phyloP scores from a whole-genome alignment of 148 eudicot species.

The Bassia scoparia region DNA sequence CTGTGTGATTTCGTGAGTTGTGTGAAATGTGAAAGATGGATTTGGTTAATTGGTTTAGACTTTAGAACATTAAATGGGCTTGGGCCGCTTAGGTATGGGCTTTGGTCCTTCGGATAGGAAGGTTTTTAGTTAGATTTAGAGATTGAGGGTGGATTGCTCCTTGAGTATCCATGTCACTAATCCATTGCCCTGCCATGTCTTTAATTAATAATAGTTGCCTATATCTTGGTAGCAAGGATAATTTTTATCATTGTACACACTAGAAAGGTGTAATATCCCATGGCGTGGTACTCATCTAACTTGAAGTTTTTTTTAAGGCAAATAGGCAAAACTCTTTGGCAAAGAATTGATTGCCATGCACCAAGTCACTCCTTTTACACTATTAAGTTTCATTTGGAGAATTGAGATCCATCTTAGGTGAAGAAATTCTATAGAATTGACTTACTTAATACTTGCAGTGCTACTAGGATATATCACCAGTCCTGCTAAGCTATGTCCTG shows the following conservation, averaged over 20 bases:
- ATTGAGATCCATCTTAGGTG: neutral
- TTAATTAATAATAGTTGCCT: neutral
- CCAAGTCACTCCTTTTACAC: neutral
- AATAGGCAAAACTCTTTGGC: no score
- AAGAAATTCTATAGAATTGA: neutral
- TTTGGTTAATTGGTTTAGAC: no score
- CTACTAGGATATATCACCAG: neutral
- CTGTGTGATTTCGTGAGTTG: no score
- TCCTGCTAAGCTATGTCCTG: no score
- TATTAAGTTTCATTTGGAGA: neutral
- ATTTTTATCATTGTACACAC: no score
- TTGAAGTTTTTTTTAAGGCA: no score
- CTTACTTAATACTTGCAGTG: neutral
- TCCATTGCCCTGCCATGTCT: neutral
- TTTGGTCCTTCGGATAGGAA: no score
- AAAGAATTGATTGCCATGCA: neutral
- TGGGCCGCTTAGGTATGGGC: no score
- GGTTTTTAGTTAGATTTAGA: neutral
- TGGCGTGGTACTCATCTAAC: no score
- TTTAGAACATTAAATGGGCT: no score
- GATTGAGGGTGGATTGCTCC: neutral
- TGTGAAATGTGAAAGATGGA: no score
- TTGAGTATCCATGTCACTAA: neutral
- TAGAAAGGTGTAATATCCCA: no score
- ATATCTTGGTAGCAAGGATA: neutral